Evolutionary conservation across 2,329 filamentous ascomycete genomes (phyloP).

Genomic region (Epichloe uncinata): DNA sequence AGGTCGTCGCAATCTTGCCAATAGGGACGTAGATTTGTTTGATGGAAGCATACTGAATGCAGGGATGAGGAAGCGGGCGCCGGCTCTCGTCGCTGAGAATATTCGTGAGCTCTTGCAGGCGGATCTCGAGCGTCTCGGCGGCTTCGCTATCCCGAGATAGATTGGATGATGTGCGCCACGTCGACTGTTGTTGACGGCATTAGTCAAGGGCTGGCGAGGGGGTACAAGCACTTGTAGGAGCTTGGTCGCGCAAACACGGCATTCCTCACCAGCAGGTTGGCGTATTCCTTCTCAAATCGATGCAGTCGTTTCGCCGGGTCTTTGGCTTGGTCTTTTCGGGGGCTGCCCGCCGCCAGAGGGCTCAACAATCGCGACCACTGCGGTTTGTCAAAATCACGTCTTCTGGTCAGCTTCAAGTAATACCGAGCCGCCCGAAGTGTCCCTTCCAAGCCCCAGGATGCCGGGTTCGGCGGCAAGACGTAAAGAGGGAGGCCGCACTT

Average conservation of each 20-base stretch:
- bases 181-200: constrained; percentile 23
- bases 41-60: constrained; percentile 72
- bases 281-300: constrained; percentile 55
- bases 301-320: constrained; percentile 51
- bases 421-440: background rate
- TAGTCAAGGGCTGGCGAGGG: background rate
- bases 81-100: constrained; percentile 84
- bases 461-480: background rate
- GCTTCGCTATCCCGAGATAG: constrained; percentile 46
- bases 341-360: constrained; percentile 41
- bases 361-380: constrained; percentile 58
- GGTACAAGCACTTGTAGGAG: background rate
- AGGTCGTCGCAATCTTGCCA: constrained; percentile 75
- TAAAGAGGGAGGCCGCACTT: constrained; percentile 14
- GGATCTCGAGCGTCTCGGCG: constrained; percentile 48
- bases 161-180: constrained; percentile 50
- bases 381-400: background rate
- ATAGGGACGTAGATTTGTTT: constrained; percentile 85
- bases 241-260: background rate
- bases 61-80: constrained; percentile 78
- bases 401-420: constrained; percentile 1
- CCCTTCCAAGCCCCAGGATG: background rate
- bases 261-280: constrained; percentile 41
- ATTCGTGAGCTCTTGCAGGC: constrained; percentile 49
- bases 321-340: constrained; percentile 44